A percentile compares a stretch with the other conserved stretches of the same genome.
Evolutionary conservation across 768 basidiomycete species (phyloP).

Genomic region (Cystoderma amianthinum): DNA sequence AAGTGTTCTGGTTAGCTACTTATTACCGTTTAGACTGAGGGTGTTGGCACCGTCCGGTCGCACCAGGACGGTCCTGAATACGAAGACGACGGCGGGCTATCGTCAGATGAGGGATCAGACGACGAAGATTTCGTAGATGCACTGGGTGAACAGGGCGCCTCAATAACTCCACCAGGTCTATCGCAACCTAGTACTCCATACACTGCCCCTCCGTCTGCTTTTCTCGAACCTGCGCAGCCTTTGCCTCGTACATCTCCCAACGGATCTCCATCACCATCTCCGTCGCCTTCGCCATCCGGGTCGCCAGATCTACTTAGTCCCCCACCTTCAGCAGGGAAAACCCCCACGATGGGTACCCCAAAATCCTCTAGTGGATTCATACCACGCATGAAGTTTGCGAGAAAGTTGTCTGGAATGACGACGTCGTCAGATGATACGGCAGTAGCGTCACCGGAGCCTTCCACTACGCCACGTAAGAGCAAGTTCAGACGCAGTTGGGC

Average conservation of each 20-base stretch:
- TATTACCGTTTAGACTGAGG: conserved; percentile 55
- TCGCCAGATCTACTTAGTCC: not conserved
- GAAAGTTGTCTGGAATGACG: conserved; percentile 7
- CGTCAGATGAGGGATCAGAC: conserved; percentile 28
- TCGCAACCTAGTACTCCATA: conserved; percentile 14
- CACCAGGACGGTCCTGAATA: conserved; percentile 45
- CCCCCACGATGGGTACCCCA: not conserved
- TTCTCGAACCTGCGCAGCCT: not conserved
- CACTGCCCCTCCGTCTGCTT: conserved; percentile 9
- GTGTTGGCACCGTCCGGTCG: conserved; percentile 77
- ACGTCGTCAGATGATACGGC: conserved; percentile 7
- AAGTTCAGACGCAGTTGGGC: not conserved
- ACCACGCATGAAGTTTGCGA: conserved; percentile 15
- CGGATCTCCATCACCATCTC: not conserved
- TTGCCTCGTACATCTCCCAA: not conserved
- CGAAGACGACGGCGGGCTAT: conserved; percentile 77
- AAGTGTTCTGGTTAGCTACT: not conserved
- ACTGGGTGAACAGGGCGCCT: conserved; percentile 6
- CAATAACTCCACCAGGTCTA: conserved; percentile 7
- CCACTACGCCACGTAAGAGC: not conserved
- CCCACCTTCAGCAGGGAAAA: not conserved
- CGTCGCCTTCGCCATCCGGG: not conserved
- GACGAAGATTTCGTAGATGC: conserved; percentile 22
- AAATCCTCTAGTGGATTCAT: conserved; percentile 6
- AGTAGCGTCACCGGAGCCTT: conserved; percentile 1